Conservation (phyloP, 2,329 filamentous ascomycete genomes). For the Claviceps pazoutovae region DNA sequence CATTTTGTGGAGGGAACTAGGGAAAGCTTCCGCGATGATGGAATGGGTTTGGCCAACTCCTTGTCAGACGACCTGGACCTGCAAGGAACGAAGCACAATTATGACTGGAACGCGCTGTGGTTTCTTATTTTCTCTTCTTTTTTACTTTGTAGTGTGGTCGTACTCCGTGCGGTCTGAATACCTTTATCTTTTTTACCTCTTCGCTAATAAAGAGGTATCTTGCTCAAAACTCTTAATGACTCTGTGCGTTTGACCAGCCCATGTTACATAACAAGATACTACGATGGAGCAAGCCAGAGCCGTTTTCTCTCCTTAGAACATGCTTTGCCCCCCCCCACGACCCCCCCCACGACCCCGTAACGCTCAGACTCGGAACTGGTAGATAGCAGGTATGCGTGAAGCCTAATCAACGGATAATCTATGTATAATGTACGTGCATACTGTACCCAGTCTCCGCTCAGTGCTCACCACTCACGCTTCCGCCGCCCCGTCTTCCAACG, state of each 20-base stretch:
- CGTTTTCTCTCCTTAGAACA: too few relatives aligned
- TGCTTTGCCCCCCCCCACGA: too few relatives aligned
- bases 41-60: neutral
- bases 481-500: neutral
- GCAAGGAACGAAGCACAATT: slow-evolving; percentile 2
- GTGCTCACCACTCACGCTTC: neutral
- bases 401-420: neutral
- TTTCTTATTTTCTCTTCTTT: neutral
- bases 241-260: neutral
- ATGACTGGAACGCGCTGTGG: slow-evolving; percentile 3
- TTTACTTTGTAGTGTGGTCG: neutral
- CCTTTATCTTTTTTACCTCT: neutral
- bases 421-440: too few relatives aligned
- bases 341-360: neutral
- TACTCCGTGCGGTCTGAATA: neutral
- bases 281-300: too few relatives aligned
- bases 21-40: neutral
- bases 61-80: neutral
- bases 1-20: too few relatives aligned
- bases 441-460: neutral
- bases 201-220: slow-evolving; percentile 4
- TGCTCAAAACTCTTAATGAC: slow-evolving; percentile 3
- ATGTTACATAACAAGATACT: neutral
- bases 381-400: neutral
- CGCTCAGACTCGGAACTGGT: neutral